These are phyloP conservation scores for Hypoxylon fragiforme DNA, from an alignment of 495 filamentous ascomycete genomes.

Conservation along the genomic window DNA sequence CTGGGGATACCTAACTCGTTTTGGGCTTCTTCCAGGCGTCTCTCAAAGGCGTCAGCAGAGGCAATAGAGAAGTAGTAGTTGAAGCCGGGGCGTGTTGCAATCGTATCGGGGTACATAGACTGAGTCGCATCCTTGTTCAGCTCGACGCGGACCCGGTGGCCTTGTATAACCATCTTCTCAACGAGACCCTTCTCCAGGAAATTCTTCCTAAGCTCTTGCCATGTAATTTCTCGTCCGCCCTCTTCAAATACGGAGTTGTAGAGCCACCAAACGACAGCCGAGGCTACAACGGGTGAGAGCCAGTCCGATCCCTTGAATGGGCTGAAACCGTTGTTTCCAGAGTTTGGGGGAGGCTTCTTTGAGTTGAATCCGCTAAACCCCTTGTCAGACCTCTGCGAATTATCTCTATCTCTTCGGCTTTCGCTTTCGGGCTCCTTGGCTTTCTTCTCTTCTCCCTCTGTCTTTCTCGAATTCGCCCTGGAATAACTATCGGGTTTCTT, in stretches of 20 bases:
- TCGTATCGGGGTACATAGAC: slow-evolving; percentile 79
- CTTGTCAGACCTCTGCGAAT: slow-evolving; percentile 33
- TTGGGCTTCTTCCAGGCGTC: slow-evolving; percentile 83
- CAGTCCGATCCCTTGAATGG: slow-evolving; percentile 31
- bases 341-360: slow-evolving; percentile 22
- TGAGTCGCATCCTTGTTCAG: slow-evolving; percentile 80
- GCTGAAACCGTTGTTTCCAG: slow-evolving; percentile 14
- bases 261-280: slow-evolving; percentile 34
- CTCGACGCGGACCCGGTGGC: slow-evolving; percentile 75
- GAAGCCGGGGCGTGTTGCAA: slow-evolving; percentile 68
- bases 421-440: slow-evolving; percentile 26
- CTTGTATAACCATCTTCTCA: slow-evolving; percentile 82
- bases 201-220: slow-evolving; percentile 90
- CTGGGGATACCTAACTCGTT: slow-evolving; percentile 80
- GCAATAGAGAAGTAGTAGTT: slow-evolving; percentile 95
- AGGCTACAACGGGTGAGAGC: slow-evolving; percentile 25
- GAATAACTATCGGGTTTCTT: not conserved
- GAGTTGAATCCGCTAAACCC: slow-evolving; percentile 26
- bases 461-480: not conserved
- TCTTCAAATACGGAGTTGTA: slow-evolving; percentile 35
- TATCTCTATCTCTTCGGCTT: slow-evolving; percentile 28
- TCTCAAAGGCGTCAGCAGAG: slow-evolving; percentile 90
- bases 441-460: slow-evolving; percentile 31
- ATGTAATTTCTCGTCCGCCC: slow-evolving; percentile 78
- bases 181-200: slow-evolving; percentile 96